Conservation (phyloP, 2,329 filamentous ascomycete genomes). For the Ophiocordyceps camponoti-rufipedis region DNA sequence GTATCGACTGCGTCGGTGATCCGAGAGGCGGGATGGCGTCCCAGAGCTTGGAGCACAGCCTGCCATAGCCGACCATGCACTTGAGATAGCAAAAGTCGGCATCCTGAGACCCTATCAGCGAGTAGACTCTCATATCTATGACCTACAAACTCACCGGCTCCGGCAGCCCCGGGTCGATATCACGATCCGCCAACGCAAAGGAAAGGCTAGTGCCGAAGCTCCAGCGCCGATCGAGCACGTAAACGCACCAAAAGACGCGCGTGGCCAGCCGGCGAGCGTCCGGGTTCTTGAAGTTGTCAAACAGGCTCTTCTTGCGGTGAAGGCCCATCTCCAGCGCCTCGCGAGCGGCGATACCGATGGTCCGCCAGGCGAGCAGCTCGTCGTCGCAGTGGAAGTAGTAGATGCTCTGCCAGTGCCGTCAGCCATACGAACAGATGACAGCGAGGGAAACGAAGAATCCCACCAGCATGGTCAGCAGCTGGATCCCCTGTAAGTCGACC, state of each 20-base stretch:
- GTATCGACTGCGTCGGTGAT: conserved; percentile 14
- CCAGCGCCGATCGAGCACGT: conserved; percentile 31
- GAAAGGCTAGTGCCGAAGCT: conserved; percentile 31
- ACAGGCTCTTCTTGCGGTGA: conserved; percentile 24
- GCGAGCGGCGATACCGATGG: conserved; percentile 26
- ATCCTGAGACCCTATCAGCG: conserved; percentile 5
- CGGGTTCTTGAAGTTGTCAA: conserved; percentile 16
- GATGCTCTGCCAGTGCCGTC: conserved; percentile 12
- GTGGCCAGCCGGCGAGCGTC: conserved; percentile 13
- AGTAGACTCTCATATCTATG: background rate
- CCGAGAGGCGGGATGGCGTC: conserved; percentile 21
- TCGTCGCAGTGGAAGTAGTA: conserved; percentile 28
- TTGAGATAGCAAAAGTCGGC: conserved; percentile 20
- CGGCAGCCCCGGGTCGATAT: conserved; percentile 28
- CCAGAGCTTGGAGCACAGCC: conserved; percentile 27
- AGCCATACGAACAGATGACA: background rate
- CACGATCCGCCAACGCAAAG: conserved; percentile 26
- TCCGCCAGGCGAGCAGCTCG: conserved; percentile 28
- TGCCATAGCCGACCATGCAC: conserved; percentile 28
- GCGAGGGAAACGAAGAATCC: background rate
- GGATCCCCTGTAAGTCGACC: conserved; percentile 16
- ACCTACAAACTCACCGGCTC: conserved; percentile 13
- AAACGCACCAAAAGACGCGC: conserved; percentile 30
- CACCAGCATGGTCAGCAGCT: conserved; percentile 14
- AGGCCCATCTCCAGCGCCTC: conserved; percentile 29